Conservation (phyloP, 2,329 filamentous ascomycete genomes). For the Colletotrichum lindemuthianum region DNA sequence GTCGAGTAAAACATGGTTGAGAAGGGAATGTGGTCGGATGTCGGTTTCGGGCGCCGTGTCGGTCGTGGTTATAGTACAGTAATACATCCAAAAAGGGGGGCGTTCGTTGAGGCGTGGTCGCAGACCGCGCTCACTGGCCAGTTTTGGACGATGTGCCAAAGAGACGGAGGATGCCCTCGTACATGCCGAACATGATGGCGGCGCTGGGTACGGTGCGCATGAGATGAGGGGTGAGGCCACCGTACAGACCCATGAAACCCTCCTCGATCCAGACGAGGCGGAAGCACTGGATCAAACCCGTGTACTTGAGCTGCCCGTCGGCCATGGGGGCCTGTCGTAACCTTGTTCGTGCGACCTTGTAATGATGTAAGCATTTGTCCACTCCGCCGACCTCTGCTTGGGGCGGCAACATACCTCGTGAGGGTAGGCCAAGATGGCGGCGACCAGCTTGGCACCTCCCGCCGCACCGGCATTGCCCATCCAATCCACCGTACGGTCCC, state of each 20-base stretch:
- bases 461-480: slow-evolving; percentile 82
- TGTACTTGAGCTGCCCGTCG: slow-evolving; percentile 82
- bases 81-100: slow-evolving; percentile 6
- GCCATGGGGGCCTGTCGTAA: slow-evolving; percentile 84
- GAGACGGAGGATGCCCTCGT: slow-evolving; percentile 65
- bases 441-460: slow-evolving; percentile 85
- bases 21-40: slow-evolving; percentile 3
- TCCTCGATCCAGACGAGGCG: slow-evolving; percentile 88
- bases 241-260: slow-evolving; percentile 86
- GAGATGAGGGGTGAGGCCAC: slow-evolving; percentile 90
- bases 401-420: slow-evolving; percentile 74
- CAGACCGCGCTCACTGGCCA: background rate
- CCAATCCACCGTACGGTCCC: slow-evolving; percentile 82
- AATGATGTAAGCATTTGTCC: slow-evolving; percentile 6
- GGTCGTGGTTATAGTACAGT: slow-evolving; percentile 19
- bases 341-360: slow-evolving; percentile 80
- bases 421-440: slow-evolving; percentile 87
- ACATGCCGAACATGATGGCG: slow-evolving; percentile 97
- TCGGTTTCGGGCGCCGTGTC: slow-evolving; percentile 4
- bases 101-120: background rate
- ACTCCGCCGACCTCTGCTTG: background rate
- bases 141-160: slow-evolving; percentile 45
- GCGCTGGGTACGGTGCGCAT: slow-evolving; percentile 91
- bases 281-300: slow-evolving; percentile 89
- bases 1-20: slow-evolving; percentile 1